A percentile compares a stretch with the other conserved stretches of the same genome.
Conservation (phyloP, 129 eudicot species). For the Glebionis coronaria region DNA sequence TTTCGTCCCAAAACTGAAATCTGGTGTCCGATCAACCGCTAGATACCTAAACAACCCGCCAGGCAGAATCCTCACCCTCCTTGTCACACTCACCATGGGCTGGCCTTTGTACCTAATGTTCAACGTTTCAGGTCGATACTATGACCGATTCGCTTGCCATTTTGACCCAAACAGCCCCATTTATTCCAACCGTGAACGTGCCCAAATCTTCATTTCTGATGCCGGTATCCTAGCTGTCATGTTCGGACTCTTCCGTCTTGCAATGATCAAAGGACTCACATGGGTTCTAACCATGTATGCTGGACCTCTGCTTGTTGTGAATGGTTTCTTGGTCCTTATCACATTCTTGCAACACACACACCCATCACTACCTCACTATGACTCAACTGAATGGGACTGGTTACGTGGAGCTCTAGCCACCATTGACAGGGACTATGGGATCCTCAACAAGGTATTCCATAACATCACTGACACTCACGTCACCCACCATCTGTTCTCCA, state of each 20-base stretch:
- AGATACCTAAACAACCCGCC: conserved; percentile 59
- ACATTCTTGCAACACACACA: conserved; percentile 66
- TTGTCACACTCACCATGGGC: conserved; percentile 53
- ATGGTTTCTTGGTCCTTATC: conserved; percentile 54
- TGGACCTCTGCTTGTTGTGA: conserved; percentile 51
- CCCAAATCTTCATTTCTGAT: conserved; percentile 53
- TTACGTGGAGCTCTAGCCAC: conserved; percentile 64
- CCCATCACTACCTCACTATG: conserved; percentile 61
- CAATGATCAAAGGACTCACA: conserved; percentile 40
- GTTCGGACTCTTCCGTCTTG: conserved; percentile 38
- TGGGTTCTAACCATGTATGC: conserved; percentile 51
- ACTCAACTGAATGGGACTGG: conserved; percentile 73
- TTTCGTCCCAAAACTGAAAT: conserved; percentile 49
- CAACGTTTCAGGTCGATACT: conserved; percentile 58
- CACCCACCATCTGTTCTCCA: conserved; percentile 63
- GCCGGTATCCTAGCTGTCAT: conserved; percentile 40
- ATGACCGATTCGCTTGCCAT: conserved; percentile 61
- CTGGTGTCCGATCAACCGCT: conserved; percentile 29
- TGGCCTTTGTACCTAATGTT: conserved; percentile 64
- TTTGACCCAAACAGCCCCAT: conserved; percentile 58
- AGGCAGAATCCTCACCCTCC: conserved; percentile 47
- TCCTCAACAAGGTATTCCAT: conserved; percentile 62
- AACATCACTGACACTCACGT: conserved; percentile 66
- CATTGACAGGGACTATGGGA: conserved; percentile 52
- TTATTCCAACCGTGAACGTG: conserved; percentile 60